These are phyloP conservation scores for Dictyostelium citrinum DNA, from an alignment of 78 protist species.

Conservation along the genomic window DNA sequence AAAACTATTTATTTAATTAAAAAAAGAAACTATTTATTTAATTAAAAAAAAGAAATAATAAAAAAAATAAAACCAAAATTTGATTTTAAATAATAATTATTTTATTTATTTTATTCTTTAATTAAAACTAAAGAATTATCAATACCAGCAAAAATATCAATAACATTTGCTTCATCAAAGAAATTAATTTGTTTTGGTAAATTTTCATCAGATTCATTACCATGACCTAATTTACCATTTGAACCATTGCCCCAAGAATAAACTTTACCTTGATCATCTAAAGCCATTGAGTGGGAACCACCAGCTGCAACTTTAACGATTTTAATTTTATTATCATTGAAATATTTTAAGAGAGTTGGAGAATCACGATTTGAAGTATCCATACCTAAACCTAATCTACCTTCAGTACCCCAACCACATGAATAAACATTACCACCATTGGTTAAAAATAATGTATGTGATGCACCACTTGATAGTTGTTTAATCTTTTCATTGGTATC, in stretches of 20 bases:
- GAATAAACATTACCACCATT: constrained; percentile 14
- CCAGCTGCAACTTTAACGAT: constrained; percentile 42
- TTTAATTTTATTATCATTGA: constrained; percentile 13
- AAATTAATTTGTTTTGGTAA: constrained; percentile 22
- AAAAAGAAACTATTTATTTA: neutral
- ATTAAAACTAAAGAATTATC: constrained; percentile 34
- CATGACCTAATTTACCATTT: constrained; percentile 63
- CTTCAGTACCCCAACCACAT: constrained; percentile 72
- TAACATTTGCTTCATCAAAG: neutral
- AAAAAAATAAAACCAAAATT: neutral
- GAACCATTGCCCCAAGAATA: constrained; percentile 53
- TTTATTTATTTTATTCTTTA: neutral
- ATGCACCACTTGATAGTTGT: constrained; percentile 22
- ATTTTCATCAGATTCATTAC: neutral
- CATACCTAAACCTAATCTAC: constrained; percentile 55
- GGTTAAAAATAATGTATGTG: constrained; percentile 33
- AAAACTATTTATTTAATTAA: neutral
- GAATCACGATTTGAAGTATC: constrained; percentile 34
- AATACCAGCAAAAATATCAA: constrained; percentile 45
- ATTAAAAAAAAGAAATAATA: no score
- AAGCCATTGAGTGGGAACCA: constrained; percentile 36
- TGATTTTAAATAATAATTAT: neutral
- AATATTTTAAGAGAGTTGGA: neutral
- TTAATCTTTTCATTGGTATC: neutral
- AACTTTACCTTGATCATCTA: constrained; percentile 12